Base-by-base conservation (phyloP, 169 alveolate species). In the Plasmodium chabaudi region DNA sequence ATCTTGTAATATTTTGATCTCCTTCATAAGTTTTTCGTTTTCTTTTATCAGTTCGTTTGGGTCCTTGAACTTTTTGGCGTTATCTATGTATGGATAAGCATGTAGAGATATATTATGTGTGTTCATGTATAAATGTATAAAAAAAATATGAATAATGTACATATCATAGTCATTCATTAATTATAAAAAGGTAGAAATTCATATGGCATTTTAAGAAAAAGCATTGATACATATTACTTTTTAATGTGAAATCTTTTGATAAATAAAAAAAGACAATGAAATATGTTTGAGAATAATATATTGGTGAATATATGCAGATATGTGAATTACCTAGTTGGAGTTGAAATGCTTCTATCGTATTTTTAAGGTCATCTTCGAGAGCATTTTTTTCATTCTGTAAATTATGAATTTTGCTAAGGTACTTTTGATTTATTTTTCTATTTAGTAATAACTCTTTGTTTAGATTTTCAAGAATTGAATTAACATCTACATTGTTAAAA, bases 321-420 rank as follows among this genome's bases (percentile, higher is more conserved):
- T 15, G 10, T 2, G 19, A 47, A 21, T 9, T 61, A 75, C 88
- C 88, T 15, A 75, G n/a, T 51, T 75, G 88, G 7, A 21, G 5
- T 59, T 75, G 88, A 49, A 75, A 75, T 7, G 88, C 88, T 51
- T 75, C 77, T n/a, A 75, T 75, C 1, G 88, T 75, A 27, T 65
- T 63, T 42, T 75, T 75, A 5, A 75, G 55, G n/a, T 75, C 88
- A 17, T 75, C 88, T 44, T 75, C 88, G 1, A 75, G 75, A 4
- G 51, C 34, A 75, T 75, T 75, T 75, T 75, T 75, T 57, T 75
- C 88, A 3, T 68, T 49, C 17, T 69, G 65, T 47, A 75, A 44
- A 34, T 64, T 75, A 49, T 64, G 61, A 21, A 75, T 75, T 67
- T 75, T 75, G 25, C 39, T 39, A 5, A 47, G 6, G 13, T 23